Conservation (phyloP, 2,329 filamentous ascomycete species). For the Sporothrix luriei region DNA sequence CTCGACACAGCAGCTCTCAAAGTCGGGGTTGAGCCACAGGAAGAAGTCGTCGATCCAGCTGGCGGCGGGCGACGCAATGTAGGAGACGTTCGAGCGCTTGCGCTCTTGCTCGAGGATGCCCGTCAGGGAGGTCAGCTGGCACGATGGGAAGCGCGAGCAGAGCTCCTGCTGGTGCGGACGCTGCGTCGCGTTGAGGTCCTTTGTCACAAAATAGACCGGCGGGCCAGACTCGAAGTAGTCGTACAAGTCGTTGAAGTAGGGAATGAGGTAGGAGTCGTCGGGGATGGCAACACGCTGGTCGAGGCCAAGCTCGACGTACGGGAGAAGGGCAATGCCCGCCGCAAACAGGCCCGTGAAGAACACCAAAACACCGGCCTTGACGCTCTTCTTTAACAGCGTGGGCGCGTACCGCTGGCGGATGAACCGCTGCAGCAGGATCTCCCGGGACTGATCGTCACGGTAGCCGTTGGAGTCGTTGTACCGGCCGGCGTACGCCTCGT, state of each 20-base stretch:
- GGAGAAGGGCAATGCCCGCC: slow-evolving; percentile 79
- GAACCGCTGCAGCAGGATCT: slow-evolving; percentile 80
- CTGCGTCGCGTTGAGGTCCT: slow-evolving; percentile 75
- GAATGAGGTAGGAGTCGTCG: slow-evolving; percentile 89
- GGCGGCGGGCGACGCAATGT: slow-evolving; percentile 82
- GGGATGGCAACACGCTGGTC: slow-evolving; percentile 95
- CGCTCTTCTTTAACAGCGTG: slow-evolving; percentile 73
- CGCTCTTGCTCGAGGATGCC: slow-evolving; percentile 94
- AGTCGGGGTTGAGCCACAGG: slow-evolving; percentile 88
- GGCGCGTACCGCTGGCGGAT: slow-evolving; percentile 91
- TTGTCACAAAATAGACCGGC: slow-evolving; percentile 93
- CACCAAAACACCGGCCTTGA: slow-evolving; percentile 74
- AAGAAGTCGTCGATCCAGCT: slow-evolving; percentile 98
- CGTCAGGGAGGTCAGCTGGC: slow-evolving; percentile 77
- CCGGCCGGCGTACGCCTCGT: slow-evolving; percentile 47
- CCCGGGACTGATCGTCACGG: slow-evolving; percentile 75
- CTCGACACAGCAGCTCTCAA: slow-evolving; percentile 73
- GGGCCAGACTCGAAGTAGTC: slow-evolving; percentile 88
- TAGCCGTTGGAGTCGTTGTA: slow-evolving; percentile 52
- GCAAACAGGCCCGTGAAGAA: slow-evolving; percentile 87
- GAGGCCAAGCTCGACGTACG: slow-evolving; percentile 80
- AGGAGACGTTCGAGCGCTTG: slow-evolving; percentile 84
- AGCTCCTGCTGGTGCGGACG: slow-evolving; percentile 78
- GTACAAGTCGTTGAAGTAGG: slow-evolving; percentile 95
- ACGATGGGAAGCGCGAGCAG: slow-evolving; percentile 89